Percentiles rank a stretch among this genome's conserved stretches.
These are phyloP conservation scores for Suillus lakei DNA, from an alignment of 768 basidiomycete species.

Conservation along the genomic window DNA sequence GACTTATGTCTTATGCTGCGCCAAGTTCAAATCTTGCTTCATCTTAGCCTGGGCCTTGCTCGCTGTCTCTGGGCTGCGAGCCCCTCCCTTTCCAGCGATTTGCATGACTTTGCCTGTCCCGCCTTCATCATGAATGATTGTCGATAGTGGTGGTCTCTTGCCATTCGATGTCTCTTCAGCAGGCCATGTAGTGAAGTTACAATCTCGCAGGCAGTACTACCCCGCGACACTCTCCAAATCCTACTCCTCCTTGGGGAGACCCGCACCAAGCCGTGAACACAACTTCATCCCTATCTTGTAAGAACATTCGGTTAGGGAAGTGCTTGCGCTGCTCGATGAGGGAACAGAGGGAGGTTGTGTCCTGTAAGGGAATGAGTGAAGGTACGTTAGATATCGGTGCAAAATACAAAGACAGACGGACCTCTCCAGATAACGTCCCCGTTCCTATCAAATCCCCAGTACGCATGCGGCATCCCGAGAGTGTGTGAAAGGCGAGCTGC, in stretches of 20 bases:
- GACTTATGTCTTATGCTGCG: too few relatives aligned
- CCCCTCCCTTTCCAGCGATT: background rate
- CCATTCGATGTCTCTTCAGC: background rate
- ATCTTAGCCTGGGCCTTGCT: too few relatives aligned
- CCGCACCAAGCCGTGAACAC: conserved; percentile 6
- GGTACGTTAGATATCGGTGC: background rate
- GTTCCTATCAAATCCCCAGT: conserved; percentile 11
- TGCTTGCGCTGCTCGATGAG: conserved; percentile 7
- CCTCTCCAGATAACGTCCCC: conserved; percentile 11
- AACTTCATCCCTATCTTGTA: conserved; percentile 5
- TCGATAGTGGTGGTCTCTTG: background rate
- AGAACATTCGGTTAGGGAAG: conserved; percentile 1
- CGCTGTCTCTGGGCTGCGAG: background rate
- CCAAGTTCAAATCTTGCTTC: too few relatives aligned
- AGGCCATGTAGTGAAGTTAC: background rate
- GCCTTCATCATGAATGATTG: background rate
- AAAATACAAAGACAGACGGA: background rate
- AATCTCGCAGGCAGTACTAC: conserved; percentile 7
- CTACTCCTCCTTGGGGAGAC: background rate
- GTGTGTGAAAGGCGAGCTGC: conserved; percentile 9
- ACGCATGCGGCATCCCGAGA: conserved; percentile 10
- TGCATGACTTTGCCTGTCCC: background rate
- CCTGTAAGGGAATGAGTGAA: background rate
- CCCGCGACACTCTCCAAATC: conserved; percentile 12
- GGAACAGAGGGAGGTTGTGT: conserved; percentile 6